These are phyloP conservation scores for Venturia asperata DNA, from an alignment of 2,329 filamentous ascomycete genomes.

Conservation along the genomic window DNA sequence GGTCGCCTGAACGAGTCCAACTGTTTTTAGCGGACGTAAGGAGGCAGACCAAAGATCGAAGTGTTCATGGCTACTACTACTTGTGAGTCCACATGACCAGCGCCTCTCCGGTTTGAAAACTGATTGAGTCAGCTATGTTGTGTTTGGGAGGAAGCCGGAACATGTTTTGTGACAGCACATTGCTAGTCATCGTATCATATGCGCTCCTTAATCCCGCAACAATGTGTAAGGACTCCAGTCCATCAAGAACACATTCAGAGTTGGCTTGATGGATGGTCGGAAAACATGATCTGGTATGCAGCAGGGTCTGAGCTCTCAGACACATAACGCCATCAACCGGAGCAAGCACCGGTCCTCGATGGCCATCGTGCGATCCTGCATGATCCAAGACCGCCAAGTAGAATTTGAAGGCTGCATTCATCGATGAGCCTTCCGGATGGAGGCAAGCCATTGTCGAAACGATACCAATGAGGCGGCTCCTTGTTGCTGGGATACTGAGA, in stretches of 20 bases:
- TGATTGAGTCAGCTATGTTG: constrained; percentile 11
- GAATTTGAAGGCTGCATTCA: background rate
- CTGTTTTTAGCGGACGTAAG: constrained; percentile 24
- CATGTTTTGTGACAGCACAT: background rate
- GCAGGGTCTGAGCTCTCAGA: background rate
- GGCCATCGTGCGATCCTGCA: background rate
- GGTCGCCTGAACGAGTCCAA: constrained; percentile 27
- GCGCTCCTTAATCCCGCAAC: background rate
- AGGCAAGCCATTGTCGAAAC: background rate
- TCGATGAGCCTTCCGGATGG: background rate
- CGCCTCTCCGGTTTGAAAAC: background rate
- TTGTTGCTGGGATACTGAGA: background rate
- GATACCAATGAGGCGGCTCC: background rate
- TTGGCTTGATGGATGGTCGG: too few species aligned
- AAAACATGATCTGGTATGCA: background rate
- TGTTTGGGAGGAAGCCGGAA: constrained; percentile 16
- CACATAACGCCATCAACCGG: background rate
- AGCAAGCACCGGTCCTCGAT: background rate
- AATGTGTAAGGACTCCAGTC: background rate
- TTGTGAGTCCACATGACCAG: constrained; percentile 9
- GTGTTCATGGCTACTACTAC: constrained; percentile 25
- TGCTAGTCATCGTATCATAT: background rate
- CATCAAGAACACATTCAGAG: background rate
- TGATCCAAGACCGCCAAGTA: background rate
- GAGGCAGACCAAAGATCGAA: constrained; percentile 22